Base-by-base conservation (phyloP, 345 rosid species). In the Moringa oleifera region DNA sequence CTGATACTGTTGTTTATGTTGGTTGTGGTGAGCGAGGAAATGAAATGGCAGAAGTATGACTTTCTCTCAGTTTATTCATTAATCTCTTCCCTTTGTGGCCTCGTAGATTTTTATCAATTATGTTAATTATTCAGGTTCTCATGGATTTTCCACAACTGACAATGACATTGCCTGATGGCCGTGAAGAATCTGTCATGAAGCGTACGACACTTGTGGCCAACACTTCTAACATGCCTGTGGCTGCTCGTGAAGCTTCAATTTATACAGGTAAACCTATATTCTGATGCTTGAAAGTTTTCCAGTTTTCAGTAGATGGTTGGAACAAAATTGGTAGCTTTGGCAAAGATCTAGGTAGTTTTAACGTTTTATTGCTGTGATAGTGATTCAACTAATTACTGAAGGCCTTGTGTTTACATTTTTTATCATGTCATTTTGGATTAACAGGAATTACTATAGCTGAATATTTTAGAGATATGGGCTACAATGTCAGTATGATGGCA, bases 81-180 rank as follows among this genome's bases (percentile, higher is more conserved):
- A 41, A 15, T 51, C 16, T 11, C 16, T 36, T 5, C 15, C 19
- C 47, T 60, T 33, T 65, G 19, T 18, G 53, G 17, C 52, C 47
- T 60, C 61, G 19, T 15, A 25, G 61, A 24, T 59, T 69, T 64
- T 58, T 8, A 2, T 61, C 23, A 60, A 19, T 19, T 20, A 21
- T 0, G 20, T 9, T 53, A 13, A n/a, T 61, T 51, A 54, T 69
- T 62, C 68, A 89, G 99, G 99, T 95, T 68, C 98, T 95, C 70
- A 95, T 95, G 99, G 99, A 95, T 79, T 95, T 95, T 67, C 98
- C 99, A 59, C 97, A 95, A 95, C 79, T 91, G 86, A 95, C 99
- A 59, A 95, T 95, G 99, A 91, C 99, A 51, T 73, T 95, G 77
- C 96, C 98, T 72, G 99, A 95, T 87, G 99, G 99, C 55, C 99